Evolutionary conservation across 2,329 filamentous ascomycete species (phyloP).

Genomic region (Cephalotrichum gorgonifer): DNA sequence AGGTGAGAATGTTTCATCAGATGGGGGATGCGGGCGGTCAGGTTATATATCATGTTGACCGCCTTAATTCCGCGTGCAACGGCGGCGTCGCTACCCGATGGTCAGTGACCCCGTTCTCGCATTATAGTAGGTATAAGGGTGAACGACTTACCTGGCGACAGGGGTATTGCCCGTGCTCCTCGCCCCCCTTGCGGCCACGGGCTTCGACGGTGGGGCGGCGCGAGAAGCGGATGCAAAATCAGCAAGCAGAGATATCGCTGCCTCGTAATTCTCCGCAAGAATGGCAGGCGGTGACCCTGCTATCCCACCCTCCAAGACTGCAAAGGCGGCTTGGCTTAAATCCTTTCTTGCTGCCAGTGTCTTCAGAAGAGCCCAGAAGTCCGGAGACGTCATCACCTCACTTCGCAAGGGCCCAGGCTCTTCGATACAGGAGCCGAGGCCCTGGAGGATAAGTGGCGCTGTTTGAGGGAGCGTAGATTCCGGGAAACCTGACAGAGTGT

Average conservation of each 20-base stretch:
- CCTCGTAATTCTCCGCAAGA: conserved; percentile 91
- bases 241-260: conserved; percentile 72
- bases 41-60: conserved; percentile 68
- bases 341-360: conserved; percentile 59
- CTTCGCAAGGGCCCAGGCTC: conserved; percentile 69
- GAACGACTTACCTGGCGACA: background rate
- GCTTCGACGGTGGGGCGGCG: background rate
- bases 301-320: conserved; percentile 72
- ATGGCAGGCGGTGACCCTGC: conserved; percentile 69
- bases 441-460: conserved; percentile 65
- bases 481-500: conserved; percentile 81
- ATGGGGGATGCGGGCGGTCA: conserved; percentile 72
- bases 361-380: conserved; percentile 90
- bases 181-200: background rate
- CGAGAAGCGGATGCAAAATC: conserved; percentile 66
- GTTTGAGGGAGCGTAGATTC: conserved; percentile 67
- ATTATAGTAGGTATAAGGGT: background rate
- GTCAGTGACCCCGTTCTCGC: background rate
- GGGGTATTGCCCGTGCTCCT: background rate
- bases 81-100: conserved; percentile 18
- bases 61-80: conserved; percentile 72
- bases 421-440: conserved; percentile 69
- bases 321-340: conserved; percentile 70
- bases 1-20: conserved; percentile 91
- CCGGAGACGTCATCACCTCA: conserved; percentile 90